Evolutionary conservation across 768 basidiomycete genomes (phyloP), one percentile per base, ranked within the genome.

Genomic region (Pisolithus albus): DNA sequence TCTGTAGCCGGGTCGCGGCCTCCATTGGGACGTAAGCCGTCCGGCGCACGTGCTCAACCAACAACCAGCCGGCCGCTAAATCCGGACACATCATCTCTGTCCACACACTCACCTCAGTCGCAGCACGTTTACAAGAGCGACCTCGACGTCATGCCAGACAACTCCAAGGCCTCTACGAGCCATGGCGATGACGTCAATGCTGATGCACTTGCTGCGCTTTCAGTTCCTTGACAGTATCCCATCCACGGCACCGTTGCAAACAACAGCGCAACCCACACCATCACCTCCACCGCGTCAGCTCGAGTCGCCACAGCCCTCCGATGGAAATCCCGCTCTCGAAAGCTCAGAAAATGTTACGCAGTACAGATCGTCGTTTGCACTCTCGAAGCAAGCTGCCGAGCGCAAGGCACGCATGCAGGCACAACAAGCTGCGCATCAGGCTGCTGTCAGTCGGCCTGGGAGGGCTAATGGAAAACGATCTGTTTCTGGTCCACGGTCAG

Each of bases 341-440:
- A 54, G 55, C 46, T 54, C 64, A 13, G 69, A 66, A 40, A 64
- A 64, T 18, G 58, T 52, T 39, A 57, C 68, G 1, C 78, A 80
- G 49, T 87, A 78, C 70, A 83, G 82, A 49, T 94, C 92, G 0
- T 92, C 94, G 4, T 97, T 97, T 64, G 88, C 92, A 0, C 85
- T 85, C 2, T 89, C 87, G 16, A 87, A 80, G 61, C 82, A 85
- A 56, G 92, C 92, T 37, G 81, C 82, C 19, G 86, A 97, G 62
- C 79, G 95, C 49, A 86, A 88, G 59, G 87, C 88, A 7, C 89
- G 87, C 63, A 76, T 80, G 13, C 84, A 94, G 61, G 90, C 86
- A 10, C 86, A 89, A 57, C 86, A 91, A 61, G 86, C 81, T 42
- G 90, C 89, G 1, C 80, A 85, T 30, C 81, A 91, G 40, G 86